Evolutionary conservation across 2,329 filamentous ascomycete genomes (phyloP), one percentile per base, ranked within the genome.

Genomic region (Didymella arachidicola): DNA sequence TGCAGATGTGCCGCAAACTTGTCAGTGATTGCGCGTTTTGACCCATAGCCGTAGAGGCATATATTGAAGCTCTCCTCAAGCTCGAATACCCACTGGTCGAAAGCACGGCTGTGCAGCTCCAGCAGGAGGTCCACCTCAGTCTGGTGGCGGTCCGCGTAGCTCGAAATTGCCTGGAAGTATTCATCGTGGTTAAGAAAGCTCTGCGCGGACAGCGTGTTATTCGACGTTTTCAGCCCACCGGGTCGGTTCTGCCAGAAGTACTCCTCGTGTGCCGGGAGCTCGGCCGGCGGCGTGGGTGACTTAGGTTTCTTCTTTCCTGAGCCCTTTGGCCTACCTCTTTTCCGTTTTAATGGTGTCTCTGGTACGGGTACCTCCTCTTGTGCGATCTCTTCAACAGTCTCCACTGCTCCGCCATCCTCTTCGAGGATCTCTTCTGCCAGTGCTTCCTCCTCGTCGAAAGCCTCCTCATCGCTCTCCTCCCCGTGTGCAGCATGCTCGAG

Each of bases 201-300:
- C 32, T 96, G 81, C 4, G 89, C 87, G 0, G 89, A 84, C 5
- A 98, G 82, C 0, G 87, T 96, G 65, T 95, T 95, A 72, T 91
- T 90, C 1, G 93, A 97, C 0, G 94, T 97, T 77, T 93, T 93
- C 43, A 87, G 83, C 4, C 87, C 85, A 2, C 92, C 93, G 0
- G 91, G 88, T 46, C 92, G 89, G 73, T 96, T 97, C 72, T 98
- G 92, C 72, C 89, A 91, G 76, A 99, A 98, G 80, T 96, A 99
- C 65, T 90, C 86, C 76, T 98, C 95, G 72, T 97, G 92, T 0
- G 93, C 84, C 5, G 93, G 91, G 2, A 98, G 83, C 68, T 97
- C 86, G 51, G 87, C 85, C 18, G 94, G 92, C 3, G 92, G 92
- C 5, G 90, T 93, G 1, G 91, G 90, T 7, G 90, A 92, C 56